Base-by-base conservation (phyloP, 2,329 filamentous ascomycete genomes). In the Orbilia oligospora region DNA sequence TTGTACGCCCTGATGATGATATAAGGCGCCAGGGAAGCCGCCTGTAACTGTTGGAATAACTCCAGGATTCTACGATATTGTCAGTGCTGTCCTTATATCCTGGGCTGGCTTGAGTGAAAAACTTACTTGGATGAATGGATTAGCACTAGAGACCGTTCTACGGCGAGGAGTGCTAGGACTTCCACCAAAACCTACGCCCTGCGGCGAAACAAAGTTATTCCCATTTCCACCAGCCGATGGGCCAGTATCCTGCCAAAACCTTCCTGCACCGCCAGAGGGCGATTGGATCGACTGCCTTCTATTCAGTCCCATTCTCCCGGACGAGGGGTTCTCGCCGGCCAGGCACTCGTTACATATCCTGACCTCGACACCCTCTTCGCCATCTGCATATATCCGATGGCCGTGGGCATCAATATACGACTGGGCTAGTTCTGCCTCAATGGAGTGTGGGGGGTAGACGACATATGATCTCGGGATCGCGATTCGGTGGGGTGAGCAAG, bases 401-500 rank as follows among this genome's bases (percentile, higher is more conserved):
- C 67, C 69, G 30, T 44, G 27, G 30, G 63, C 24, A 20, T 73
- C 70, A 18, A 67, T 24, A n/a, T 61, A 67, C 3, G 66, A 65
- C 56, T 80, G 20, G 55, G 58, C 30, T 27, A 71, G 46, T 16
- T 75, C 61, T 46, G 56, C 14, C 36, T 70, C 65, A n/a, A 66
- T 53, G n/a, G 71, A 44, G 27, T 64, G 65, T 1, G 82, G 80
- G 41, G 81, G 81, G 18, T 78, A 78, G 16, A 83, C 82, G 18
- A 83, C 80, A 55, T 80, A 82, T n/a, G 81, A 81, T 65, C 78
- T 81, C 1, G 82, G 81, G 27, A 83, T 82, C 10, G 71, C 81
- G 56, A 83, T 82, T 38, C 81, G 79, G 55, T 82, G 80, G 1
- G 82, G 81, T 5, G 82, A 83, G 63, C 82, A 83, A 30, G 80